Percentiles rank a stretch among this genome's conserved stretches.
phyloP scores from a whole-genome alignment of 2,329 filamentous ascomycete genomes.

The Coccinonectria pachysandricola region DNA sequence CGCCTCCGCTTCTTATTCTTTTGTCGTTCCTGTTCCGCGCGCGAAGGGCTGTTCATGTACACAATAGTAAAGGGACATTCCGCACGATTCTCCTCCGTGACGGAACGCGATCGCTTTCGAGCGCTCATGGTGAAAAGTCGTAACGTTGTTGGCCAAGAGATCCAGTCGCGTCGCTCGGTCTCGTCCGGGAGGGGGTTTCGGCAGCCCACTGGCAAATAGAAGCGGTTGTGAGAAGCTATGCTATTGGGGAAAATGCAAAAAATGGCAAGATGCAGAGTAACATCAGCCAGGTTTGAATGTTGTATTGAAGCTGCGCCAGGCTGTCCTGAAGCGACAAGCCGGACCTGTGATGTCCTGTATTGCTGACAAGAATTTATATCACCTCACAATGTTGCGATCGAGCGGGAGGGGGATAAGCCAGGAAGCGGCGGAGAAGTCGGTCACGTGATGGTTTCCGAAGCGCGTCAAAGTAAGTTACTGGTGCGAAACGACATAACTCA shows the following conservation, averaged over 20 bases:
- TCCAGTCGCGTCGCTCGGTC: too few species aligned
- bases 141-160: too few species aligned
- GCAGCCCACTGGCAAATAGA: too few species aligned
- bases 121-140: too few species aligned
- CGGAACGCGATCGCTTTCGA: slow-evolving; percentile 41
- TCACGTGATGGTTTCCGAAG: too few species aligned
- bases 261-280: slow-evolving; percentile 1
- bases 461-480: too few species aligned
- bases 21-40: slow-evolving; percentile 26
- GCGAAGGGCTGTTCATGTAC: slow-evolving; percentile 19
- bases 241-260: not conserved
- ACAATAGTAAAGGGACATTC: slow-evolving; percentile 44
- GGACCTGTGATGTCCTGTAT: slow-evolving; percentile 21
- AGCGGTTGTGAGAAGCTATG: too few species aligned
- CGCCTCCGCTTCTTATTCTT: slow-evolving; percentile 38
- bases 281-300: slow-evolving; percentile 7
- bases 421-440: too few species aligned
- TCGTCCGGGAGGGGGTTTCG: too few species aligned
- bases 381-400: slow-evolving; percentile 19
- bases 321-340: slow-evolving; percentile 21
- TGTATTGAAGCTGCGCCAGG: slow-evolving; percentile 16
- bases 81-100: slow-evolving; percentile 40
- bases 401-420: too few species aligned
- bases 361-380: slow-evolving; percentile 16
- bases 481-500: too few species aligned